Evolutionary conservation across 169 alveolate species (phyloP), one percentile per base, ranked within the genome.

Genomic region (Ichthyophthirius multifiliis): DNA sequence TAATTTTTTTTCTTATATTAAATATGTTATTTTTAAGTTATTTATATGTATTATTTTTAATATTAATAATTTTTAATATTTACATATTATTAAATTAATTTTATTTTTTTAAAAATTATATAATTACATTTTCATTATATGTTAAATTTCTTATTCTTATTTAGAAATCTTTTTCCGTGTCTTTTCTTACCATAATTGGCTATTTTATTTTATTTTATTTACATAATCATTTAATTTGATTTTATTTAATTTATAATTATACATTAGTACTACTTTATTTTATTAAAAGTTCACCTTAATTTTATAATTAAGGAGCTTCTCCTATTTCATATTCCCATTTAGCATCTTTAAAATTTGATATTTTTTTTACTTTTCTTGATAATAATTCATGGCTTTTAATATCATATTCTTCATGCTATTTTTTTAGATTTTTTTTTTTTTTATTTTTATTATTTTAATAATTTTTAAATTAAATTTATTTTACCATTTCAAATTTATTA

Each of bases 251-350:
- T 12, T 1, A 46, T 46, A 20, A 12, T 13, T 13, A 27, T 23
- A 55, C 71, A 16, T 55, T 55, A 15, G 71, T 39, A 16, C 16
- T 55, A 27, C 43, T n/a, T 12, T 34, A 34, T 39, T 55, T 55
- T 55, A 55, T 27, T 1, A 55, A 15, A 27, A 27, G 18, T 27
- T 55, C 71, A 2, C 31, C 23, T 27, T 55, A 23, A 27, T 27
- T 55, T 4, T 34, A 39, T 13, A 27, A 27, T 23, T 27, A 3
- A 55, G 71, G 71, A 55, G 71, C 71, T 55, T 55, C 71, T 55
- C 71, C 71, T 27, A 55, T 55, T 55, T 55, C 71, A 55, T 55
- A 55, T 10, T 55, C 71, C 71, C 71, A 55, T 27, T 55, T 55
- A 0, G 71, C 34, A 10, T 55, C 71, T 10, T 55, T 55, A 16